Percentiles rank a stretch among this genome's conserved stretches.
phyloP scores from a whole-genome alignment of 148 eudicot genomes.

The Suaeda aralocaspica region DNA sequence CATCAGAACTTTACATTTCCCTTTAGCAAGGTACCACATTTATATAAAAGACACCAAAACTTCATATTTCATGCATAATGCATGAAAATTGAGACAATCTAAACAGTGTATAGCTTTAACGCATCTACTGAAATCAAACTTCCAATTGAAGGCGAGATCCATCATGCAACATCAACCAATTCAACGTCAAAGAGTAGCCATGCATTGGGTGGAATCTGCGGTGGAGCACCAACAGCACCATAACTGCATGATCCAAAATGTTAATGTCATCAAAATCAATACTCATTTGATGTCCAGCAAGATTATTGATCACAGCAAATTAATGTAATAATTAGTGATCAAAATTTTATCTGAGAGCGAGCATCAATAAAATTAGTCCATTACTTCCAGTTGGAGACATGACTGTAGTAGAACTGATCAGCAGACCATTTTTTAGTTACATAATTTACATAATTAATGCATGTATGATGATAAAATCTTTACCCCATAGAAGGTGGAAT shows the following conservation, averaged over 20 bases:
- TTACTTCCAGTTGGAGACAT: too few species aligned
- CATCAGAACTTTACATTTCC: constrained; percentile 12
- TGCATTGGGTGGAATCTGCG: constrained; percentile 59
- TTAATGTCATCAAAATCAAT: neutral
- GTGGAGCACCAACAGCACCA: constrained; percentile 46
- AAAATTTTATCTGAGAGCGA: too few species aligned
- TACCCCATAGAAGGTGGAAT: constrained; percentile 98
- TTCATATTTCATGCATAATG: neutral
- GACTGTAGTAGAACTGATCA: too few species aligned
- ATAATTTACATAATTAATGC: neutral
- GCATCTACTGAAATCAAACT: neutral
- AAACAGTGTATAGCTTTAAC: neutral
- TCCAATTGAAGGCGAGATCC: neutral
- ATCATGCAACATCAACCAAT: constrained; percentile 46
- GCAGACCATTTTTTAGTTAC: too few species aligned
- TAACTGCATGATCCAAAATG: constrained; percentile 45
- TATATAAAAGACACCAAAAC: neutral
- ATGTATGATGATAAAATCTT: constrained; percentile 7
- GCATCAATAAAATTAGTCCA: too few species aligned
- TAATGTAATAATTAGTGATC: too few species aligned
- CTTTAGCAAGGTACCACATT: neutral
- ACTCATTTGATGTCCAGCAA: too few species aligned
- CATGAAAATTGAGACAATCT: neutral
- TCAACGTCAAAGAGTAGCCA: constrained; percentile 79
- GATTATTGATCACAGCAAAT: too few species aligned